These are phyloP conservation scores for Cyanodermella asteris DNA, from an alignment of 2,329 filamentous ascomycete species.

Conservation along the genomic window DNA sequence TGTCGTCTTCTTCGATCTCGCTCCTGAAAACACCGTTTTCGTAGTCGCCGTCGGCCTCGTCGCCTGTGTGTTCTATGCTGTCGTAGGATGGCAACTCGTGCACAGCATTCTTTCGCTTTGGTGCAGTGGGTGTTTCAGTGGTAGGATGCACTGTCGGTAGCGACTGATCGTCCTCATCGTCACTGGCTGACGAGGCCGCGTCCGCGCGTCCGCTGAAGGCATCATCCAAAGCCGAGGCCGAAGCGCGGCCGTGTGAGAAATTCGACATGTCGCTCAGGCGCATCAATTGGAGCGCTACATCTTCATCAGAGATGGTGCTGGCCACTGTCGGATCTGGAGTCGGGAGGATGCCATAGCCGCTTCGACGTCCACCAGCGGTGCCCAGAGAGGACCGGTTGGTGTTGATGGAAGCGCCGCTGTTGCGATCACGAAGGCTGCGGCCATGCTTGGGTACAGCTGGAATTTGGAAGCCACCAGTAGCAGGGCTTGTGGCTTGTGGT, in stretches of 20 bases:
- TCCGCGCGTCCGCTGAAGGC: constrained; percentile 81
- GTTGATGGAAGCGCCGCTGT: constrained; percentile 17
- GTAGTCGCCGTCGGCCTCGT: constrained; percentile 32
- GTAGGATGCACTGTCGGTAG: constrained; percentile 19
- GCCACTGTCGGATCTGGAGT: constrained; percentile 95
- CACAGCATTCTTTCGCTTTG: constrained; percentile 25
- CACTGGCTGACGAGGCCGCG: constrained; percentile 63
- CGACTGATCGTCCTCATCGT: constrained; percentile 42
- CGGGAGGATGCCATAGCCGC: constrained; percentile 44
- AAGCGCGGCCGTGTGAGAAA: constrained; percentile 78
- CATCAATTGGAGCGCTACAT: constrained; percentile 93
- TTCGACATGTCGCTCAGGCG: constrained; percentile 85
- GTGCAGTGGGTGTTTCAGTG: constrained; percentile 15
- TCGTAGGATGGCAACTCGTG: constrained; percentile 34
- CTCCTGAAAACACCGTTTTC: constrained; percentile 32
- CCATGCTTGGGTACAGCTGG: constrained; percentile 25
- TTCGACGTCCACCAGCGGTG: constrained; percentile 17
- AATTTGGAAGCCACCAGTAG: constrained; percentile 7
- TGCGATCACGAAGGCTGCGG: constrained; percentile 44
- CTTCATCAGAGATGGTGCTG: constrained; percentile 93
- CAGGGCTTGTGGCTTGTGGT: constrained; percentile 15
- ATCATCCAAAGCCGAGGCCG: constrained; percentile 81
- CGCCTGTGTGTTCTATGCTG: constrained; percentile 38
- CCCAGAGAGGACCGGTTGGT: constrained; percentile 20
- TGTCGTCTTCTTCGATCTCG: constrained; percentile 32